A percentile compares a stretch with the other conserved stretches of the same genome.
These are phyloP conservation scores for Penicillium crustosum DNA, from an alignment of 2,329 filamentous ascomycete species.

Conservation along the genomic window DNA sequence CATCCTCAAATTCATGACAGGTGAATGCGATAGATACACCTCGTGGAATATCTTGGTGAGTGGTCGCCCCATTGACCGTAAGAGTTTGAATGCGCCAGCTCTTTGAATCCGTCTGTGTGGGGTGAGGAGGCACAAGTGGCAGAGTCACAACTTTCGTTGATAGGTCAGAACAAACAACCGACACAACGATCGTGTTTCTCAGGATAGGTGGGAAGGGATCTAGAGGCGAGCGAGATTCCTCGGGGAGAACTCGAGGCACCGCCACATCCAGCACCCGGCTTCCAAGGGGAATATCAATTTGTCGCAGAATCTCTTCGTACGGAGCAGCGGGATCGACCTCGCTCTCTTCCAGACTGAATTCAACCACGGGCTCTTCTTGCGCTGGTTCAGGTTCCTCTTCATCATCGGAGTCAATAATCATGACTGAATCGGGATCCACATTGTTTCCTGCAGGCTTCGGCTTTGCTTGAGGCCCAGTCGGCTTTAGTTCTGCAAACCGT, in stretches of 20 bases:
- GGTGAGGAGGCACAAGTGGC: constrained; percentile 55
- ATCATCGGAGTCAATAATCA: constrained; percentile 59
- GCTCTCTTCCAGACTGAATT: constrained; percentile 55
- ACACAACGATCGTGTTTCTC: constrained; percentile 53
- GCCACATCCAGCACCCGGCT: constrained; percentile 55
- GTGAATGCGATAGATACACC: constrained; percentile 57
- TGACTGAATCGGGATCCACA: constrained; percentile 45
- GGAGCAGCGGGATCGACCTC: constrained; percentile 59
- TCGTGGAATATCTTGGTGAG: constrained; percentile 53
- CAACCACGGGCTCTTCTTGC: constrained; percentile 26
- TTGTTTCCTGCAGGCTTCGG: constrained; percentile 26
- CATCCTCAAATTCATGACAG: constrained; percentile 36
- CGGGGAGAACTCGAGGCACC: constrained; percentile 47
- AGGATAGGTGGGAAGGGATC: constrained; percentile 51
- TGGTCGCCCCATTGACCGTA: constrained; percentile 47
- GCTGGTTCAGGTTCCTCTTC: constrained; percentile 43
- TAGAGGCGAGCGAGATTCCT: constrained; percentile 38
- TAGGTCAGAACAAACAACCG: constrained; percentile 57
- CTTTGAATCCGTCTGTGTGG: constrained; percentile 36
- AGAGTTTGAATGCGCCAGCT: constrained; percentile 49
- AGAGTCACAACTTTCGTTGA: constrained; percentile 56
- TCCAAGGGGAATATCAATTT: constrained; percentile 56
- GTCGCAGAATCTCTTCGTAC: constrained; percentile 55
- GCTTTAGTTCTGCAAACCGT: constrained; percentile 42
- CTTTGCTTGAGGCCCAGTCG: constrained; percentile 25